phyloP scores from a whole-genome alignment of 345 rosid genomes.

The Syzygium jambos region DNA sequence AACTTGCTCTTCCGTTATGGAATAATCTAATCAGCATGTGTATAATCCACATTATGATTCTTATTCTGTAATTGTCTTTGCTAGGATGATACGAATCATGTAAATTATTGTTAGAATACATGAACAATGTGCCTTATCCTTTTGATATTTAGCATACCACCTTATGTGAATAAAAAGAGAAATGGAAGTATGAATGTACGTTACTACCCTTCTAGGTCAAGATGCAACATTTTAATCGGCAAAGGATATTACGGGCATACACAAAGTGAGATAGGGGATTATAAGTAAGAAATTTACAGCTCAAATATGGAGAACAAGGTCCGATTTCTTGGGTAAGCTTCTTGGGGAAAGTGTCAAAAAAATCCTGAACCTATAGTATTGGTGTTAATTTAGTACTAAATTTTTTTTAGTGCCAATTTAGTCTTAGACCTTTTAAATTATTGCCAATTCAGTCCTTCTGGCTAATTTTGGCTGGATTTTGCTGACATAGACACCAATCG shows the following conservation, averaged over 20 bases:
- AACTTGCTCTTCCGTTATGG: conserved; percentile 3
- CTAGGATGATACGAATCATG: neutral
- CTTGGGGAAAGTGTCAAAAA: too few relatives aligned
- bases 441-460: too few relatives aligned
- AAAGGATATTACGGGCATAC: neutral
- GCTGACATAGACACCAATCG: accelerated
- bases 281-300: neutral
- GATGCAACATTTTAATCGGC: neutral
- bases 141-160: neutral
- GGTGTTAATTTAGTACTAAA: too few relatives aligned
- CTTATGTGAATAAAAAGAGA: neutral
- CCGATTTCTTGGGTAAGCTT: neutral
- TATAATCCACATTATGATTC: neutral
- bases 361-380: too few relatives aligned
- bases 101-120: neutral
- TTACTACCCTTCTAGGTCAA: neutral
- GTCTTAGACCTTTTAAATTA: too few relatives aligned
- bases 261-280: neutral
- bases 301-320: neutral
- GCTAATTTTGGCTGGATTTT: too few relatives aligned
- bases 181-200: neutral
- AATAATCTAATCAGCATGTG: neutral
- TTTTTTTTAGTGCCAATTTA: too few relatives aligned
- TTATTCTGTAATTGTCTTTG: neutral
- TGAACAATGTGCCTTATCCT: neutral